Evolutionary conservation across 192 early-diverging fungal genomes (phyloP), one percentile per base, ranked within the genome.

Genomic region (Geosiphon pyriformis): DNA sequence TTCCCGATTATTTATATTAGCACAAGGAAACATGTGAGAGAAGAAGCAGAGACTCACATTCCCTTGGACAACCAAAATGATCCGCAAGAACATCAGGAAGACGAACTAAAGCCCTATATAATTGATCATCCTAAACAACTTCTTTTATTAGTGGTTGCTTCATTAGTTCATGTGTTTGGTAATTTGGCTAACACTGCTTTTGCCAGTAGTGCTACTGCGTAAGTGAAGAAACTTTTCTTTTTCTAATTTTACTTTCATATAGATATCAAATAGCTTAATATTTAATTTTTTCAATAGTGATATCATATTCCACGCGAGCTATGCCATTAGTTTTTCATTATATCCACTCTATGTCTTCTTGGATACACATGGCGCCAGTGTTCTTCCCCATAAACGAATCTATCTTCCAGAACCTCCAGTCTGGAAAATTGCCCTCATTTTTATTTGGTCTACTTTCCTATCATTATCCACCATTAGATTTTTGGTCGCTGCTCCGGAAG

Each of bases 301-400:
- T 34, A 22, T 69, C 37, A 37, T 69, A 22, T 73, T 73, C 55
- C 72, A 73, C 18, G 64, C 69, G n/a, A 47, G 46, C 0, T 73
- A 73, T 51, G 61, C 67, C 15, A 30, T 73, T 22, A 26, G 37
- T 6, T 69, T 65, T 23, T 62, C 67, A 18, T 25, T 73, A 8
- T 73, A 54, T 26, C 8, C 20, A 6, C 20, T 54, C 6, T 54
- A 54, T 20, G 52, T 54, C 52, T 54, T 12, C 52, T 54, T 54
- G 18, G 52, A 54, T 54, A 54, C 52, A n/a, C 52, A 54, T 20
- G 26, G 20, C 26, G 26, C 26, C 20, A 54, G 52, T 20, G 20
- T 26, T 4, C 20, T n/a, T 7, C 20, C 26, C 18, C 52, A n/a
- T 4, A 54, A 54, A 26, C 18, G 52, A 54, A 23, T 54, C 20